Evolutionary conservation across 1,284 basidiomycete genomes (phyloP).

Genomic region (Retiboletus flavoniger): DNA sequence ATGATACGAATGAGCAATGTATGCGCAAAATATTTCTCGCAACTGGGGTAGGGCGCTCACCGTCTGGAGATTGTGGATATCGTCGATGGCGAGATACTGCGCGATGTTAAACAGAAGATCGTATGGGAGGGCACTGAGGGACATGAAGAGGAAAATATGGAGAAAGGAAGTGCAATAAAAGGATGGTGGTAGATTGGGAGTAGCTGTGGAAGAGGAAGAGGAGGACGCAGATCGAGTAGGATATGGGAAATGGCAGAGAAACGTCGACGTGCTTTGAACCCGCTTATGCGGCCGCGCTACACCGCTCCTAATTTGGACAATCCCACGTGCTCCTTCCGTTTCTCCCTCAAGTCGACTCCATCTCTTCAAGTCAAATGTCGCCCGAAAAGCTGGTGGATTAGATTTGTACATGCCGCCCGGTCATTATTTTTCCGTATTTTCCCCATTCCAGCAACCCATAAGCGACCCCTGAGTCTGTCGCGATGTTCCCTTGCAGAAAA

Average conservation of each 20-base stretch:
- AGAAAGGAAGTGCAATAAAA: not conserved
- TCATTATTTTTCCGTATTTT: not conserved
- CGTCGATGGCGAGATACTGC: slow-evolving; percentile 54
- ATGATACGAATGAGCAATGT: not conserved
- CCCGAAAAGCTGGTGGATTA: not conserved
- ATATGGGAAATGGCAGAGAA: slow-evolving; percentile 14
- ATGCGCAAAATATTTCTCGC: not conserved
- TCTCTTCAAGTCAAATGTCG: not conserved
- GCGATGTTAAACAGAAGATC: slow-evolving; percentile 68
- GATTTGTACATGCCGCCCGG: not conserved
- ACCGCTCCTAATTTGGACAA: slow-evolving; percentile 15
- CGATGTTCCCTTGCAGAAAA: too few relatives aligned
- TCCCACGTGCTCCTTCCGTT: not conserved
- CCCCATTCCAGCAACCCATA: not conserved
- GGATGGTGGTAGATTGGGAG: slow-evolving; percentile 10
- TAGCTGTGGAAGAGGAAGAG: not conserved
- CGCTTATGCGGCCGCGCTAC: slow-evolving; percentile 6
- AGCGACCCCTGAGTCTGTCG: too few relatives aligned
- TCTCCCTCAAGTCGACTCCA: too few relatives aligned
- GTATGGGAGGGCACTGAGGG: slow-evolving; percentile 56
- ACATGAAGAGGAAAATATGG: slow-evolving; percentile 15
- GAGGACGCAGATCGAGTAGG: slow-evolving; percentile 12
- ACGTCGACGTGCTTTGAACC: slow-evolving; percentile 6
- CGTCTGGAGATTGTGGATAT: slow-evolving; percentile 56
- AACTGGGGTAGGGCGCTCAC: slow-evolving; percentile 41